These are phyloP conservation scores for Sanghuangporus sanghuang DNA, from an alignment of 1,284 basidiomycete genomes.

Conservation along the genomic window DNA sequence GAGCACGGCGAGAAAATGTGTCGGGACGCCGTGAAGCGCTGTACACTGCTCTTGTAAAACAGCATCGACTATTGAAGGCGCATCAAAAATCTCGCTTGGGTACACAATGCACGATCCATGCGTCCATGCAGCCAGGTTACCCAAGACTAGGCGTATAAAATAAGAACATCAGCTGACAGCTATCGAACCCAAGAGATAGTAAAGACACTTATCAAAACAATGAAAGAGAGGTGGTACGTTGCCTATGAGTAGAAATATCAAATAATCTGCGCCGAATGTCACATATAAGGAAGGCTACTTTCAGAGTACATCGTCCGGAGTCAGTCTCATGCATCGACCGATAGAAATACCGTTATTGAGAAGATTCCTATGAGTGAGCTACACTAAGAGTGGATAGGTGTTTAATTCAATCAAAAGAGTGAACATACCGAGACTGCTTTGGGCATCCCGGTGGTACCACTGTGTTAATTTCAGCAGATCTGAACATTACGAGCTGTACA, in stretches of 20 bases:
- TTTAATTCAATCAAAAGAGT: background rate
- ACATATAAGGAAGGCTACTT: constrained; percentile 24
- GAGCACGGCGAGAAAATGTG: constrained; percentile 75
- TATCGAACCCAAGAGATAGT: background rate
- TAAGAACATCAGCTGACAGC: constrained; percentile 1
- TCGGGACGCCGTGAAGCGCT: constrained; percentile 79
- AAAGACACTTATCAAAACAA: constrained; percentile 73
- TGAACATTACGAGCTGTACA: background rate
- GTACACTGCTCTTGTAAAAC: constrained; percentile 65
- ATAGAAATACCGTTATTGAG: constrained; percentile 75
- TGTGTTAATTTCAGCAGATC: constrained; percentile 25
- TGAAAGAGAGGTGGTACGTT: constrained; percentile 80
- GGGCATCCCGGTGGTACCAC: constrained; percentile 74
- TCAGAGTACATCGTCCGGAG: constrained; percentile 64
- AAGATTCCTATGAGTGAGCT: constrained; percentile 74
- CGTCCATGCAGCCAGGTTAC: constrained; percentile 77
- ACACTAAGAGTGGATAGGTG: background rate
- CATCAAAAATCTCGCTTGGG: constrained; percentile 61
- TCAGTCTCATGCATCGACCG: constrained; percentile 65
- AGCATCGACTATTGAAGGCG: constrained; percentile 61
- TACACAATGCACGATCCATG: constrained; percentile 75
- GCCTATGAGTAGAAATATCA: constrained; percentile 34
- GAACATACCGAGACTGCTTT: constrained; percentile 70
- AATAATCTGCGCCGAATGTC: background rate
- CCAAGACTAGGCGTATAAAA: constrained; percentile 64